phyloP scores from a whole-genome alignment of 1,139 yeast genomes.

The Suhomyces yuchorum region DNA sequence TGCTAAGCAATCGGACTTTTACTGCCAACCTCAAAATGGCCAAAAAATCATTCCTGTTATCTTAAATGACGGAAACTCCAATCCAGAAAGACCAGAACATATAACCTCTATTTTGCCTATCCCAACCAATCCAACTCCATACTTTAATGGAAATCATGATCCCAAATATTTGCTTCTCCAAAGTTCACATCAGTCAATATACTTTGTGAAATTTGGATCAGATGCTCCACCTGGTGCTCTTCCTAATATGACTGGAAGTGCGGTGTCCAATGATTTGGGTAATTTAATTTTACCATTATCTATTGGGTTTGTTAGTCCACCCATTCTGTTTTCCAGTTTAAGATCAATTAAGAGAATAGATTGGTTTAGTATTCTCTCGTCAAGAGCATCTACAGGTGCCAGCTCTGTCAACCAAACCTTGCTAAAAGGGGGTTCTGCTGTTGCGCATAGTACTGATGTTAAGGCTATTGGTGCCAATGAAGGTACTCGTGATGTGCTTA shows the following conservation, averaged over 20 bases:
- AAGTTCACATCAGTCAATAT: conserved; percentile 56
- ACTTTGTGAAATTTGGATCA: conserved; percentile 25
- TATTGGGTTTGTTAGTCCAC: conserved; percentile 75
- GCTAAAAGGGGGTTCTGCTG: conserved; percentile 79
- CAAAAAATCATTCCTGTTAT: conserved; percentile 36
- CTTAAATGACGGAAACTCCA: conserved; percentile 23
- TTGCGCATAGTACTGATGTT: conserved; percentile 33
- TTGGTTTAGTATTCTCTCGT: conserved; percentile 74
- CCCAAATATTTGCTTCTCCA: conserved; percentile 62
- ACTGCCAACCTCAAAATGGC: conserved; percentile 60
- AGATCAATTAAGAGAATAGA: conserved; percentile 60
- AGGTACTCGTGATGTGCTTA: conserved; percentile 57
- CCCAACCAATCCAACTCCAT: conserved; percentile 49
- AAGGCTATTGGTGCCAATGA: conserved; percentile 59
- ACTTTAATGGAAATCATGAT: conserved; percentile 69
- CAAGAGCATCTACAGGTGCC: conserved; percentile 38
- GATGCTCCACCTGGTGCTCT: conserved; percentile 9
- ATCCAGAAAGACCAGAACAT: conserved; percentile 24
- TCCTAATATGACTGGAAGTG: not conserved
- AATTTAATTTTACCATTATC: conserved; percentile 77
- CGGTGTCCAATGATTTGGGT: conserved; percentile 45
- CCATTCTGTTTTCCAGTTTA: conserved; percentile 58
- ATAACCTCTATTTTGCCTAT: conserved; percentile 36
- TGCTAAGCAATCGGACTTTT: conserved; percentile 77
- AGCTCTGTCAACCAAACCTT: conserved; percentile 42